Evolutionary conservation across 768 basidiomycete species (phyloP), one percentile per base, ranked within the genome.

Genomic region (Amanita molliuscula): DNA sequence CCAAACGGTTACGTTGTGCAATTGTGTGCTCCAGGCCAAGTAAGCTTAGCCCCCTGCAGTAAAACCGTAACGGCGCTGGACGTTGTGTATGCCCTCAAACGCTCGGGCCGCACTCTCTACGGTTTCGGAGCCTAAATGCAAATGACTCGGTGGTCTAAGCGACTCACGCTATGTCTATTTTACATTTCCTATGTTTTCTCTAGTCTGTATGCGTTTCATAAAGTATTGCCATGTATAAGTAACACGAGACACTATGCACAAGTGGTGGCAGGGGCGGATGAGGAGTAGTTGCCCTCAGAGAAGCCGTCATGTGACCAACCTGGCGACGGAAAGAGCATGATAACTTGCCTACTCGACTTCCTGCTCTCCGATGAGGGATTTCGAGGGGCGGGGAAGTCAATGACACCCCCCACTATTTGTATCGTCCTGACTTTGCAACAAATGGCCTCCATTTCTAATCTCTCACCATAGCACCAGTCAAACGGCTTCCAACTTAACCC

Each of bases 31-130:
- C 43, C 41, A 23, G 25, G 8, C 41, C 21, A 6, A 45, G 15
- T n/a, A n/a, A n/a, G 23, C 35, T 37, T 5, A 44, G n/a, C 10
- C 9, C 31, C 47, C 16, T 10, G 38, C 54, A 81, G 84, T 56
- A 84, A 84, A 77, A 88, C 85, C 31, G 88, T 91, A 53, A 92
- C 88, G 34, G 87, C 88, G 21, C 83, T 91, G 59, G 88, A 92
- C 60, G 88, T 84, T 52, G 82, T 84, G 21, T 84, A 84, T 52
- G 82, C 82, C 21, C 75, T 84, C 58, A 84, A 84, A 70, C 78
- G 82, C 47, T 82, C 80, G 6, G 81, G 81, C 13, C 79, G 85
- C 56, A 89, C 85, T 47, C 77, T 89, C 40, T 89, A 88, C 62
- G 87, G 85, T 68, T 86, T 88, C 69, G 84, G 84, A 68, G 82